Evolutionary conservation across 306 rosid species (phyloP).

Genomic region (Hippophae gyantsensis): DNA sequence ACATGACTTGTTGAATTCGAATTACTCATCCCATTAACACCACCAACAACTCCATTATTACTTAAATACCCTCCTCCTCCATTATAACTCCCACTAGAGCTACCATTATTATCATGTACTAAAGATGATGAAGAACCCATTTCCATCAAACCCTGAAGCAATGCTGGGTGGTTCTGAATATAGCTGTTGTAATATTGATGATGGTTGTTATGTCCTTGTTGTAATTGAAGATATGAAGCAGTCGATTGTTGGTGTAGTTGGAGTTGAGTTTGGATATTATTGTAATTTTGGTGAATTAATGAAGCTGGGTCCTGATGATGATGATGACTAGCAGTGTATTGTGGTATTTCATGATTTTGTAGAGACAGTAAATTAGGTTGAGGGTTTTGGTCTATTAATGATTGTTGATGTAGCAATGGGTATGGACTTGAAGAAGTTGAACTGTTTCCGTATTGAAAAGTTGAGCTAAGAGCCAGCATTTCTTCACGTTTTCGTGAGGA

Average conservation of each 20-base stretch:
- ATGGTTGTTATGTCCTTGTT: slow-evolving; percentile 13
- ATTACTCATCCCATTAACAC: slow-evolving; percentile 31
- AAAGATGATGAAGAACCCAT: slow-evolving; percentile 40
- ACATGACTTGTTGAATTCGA: slow-evolving; percentile 25
- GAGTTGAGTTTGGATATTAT: slow-evolving; percentile 56
- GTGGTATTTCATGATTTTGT: slow-evolving; percentile 40
- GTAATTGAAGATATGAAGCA: slow-evolving; percentile 15
- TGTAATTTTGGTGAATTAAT: slow-evolving; percentile 47
- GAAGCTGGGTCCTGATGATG: slow-evolving; percentile 13
- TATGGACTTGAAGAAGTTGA: slow-evolving; percentile 30
- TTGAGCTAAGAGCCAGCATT: slow-evolving; percentile 55
- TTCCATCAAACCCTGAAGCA: slow-evolving; percentile 72
- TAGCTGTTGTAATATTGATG: slow-evolving; percentile 40
- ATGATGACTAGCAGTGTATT: background rate
- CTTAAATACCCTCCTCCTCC: slow-evolving; percentile 27
- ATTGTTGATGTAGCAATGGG: slow-evolving; percentile 39
- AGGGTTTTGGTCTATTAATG: slow-evolving; percentile 24
- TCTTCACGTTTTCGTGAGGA: slow-evolving; percentile 74
- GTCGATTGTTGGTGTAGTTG: slow-evolving; percentile 55
- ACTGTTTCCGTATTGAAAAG: slow-evolving; percentile 44
- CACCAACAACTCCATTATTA: slow-evolving; percentile 11
- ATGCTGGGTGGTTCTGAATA: slow-evolving; percentile 58
- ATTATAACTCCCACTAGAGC: slow-evolving; percentile 21
- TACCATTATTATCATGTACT: slow-evolving; percentile 33
- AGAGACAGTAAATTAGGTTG: slow-evolving; percentile 51